These are phyloP conservation scores for Rusavskia elegans DNA, from an alignment of 495 filamentous ascomycete species.

Conservation along the genomic window DNA sequence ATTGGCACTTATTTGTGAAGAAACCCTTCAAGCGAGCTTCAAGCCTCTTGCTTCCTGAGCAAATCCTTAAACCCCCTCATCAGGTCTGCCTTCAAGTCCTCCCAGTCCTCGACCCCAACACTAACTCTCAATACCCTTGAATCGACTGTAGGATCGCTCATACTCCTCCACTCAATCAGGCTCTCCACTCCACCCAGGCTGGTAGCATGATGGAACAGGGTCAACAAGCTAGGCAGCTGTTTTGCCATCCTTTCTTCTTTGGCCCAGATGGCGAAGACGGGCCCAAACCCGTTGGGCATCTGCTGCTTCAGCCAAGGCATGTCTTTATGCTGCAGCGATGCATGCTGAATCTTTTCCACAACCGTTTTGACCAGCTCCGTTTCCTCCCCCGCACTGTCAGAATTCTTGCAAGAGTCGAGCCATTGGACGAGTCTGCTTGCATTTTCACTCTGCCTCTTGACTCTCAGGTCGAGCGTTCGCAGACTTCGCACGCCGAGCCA, in stretches of 20 bases:
- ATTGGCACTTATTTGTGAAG: too few relatives aligned
- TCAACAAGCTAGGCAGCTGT: conserved; percentile 56
- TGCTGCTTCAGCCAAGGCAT: conserved; percentile 63
- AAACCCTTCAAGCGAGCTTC: too few relatives aligned
- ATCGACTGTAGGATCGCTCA: conserved; percentile 67
- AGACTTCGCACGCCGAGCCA: conserved; percentile 83
- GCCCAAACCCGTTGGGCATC: conserved; percentile 84
- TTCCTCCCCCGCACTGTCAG: conserved; percentile 15
- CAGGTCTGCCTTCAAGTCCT: conserved; percentile 70
- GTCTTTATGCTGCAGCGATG: conserved; percentile 52
- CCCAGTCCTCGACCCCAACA: conserved; percentile 72
- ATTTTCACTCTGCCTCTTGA: conserved; percentile 56
- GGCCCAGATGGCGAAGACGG: conserved; percentile 69
- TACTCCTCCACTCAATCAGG: conserved; percentile 70
- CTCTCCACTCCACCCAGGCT: conserved; percentile 88
- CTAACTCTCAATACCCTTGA: conserved; percentile 62
- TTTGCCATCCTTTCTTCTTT: conserved; percentile 42
- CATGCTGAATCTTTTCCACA: conserved; percentile 52
- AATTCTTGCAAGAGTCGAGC: conserved; percentile 37
- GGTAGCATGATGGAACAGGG: conserved; percentile 87
- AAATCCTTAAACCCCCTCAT: conserved; percentile 44
- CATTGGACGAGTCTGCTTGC: conserved; percentile 53
- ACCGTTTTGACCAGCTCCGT: conserved; percentile 26
- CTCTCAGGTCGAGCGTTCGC: conserved; percentile 71
- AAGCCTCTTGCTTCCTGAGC: not conserved